These are phyloP conservation scores for Intubia oerlemansii DNA, from an alignment of 2,329 filamentous ascomycete genomes.

Conservation along the genomic window DNA sequence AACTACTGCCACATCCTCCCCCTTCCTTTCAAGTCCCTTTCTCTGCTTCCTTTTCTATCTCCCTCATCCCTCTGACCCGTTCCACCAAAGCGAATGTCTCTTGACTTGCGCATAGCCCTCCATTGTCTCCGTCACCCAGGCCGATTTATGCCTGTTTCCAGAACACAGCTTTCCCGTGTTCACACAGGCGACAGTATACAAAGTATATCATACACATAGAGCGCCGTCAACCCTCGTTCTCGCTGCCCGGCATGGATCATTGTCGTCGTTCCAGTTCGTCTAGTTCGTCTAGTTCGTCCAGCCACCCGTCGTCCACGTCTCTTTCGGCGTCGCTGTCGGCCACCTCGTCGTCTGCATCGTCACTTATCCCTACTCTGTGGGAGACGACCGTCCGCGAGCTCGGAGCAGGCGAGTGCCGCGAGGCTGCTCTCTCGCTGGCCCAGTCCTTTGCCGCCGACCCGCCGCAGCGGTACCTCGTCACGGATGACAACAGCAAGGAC, in stretches of 20 bases:
- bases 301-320: no score
- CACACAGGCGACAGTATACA: slow-evolving; percentile 35
- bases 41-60: not conserved
- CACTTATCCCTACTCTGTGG: slow-evolving; percentile 30
- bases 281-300: no score
- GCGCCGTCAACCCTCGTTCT: no score
- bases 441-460: slow-evolving; percentile 60
- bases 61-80: not conserved
- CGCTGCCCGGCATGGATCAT: no score
- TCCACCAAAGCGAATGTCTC: slow-evolving; percentile 25
- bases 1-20: no score
- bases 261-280: no score
- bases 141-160: slow-evolving; percentile 34
- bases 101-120: slow-evolving; percentile 33
- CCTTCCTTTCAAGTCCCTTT: no score
- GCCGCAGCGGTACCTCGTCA: slow-evolving; percentile 50
- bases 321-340: no score
- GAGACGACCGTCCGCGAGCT: slow-evolving; percentile 39
- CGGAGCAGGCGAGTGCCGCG: slow-evolving; percentile 43
- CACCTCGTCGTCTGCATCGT: no score
- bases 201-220: slow-evolving; percentile 20
- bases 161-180: slow-evolving; percentile 29
- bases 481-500: slow-evolving; percentile 41
- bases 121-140: slow-evolving; percentile 33
- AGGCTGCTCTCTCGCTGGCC: slow-evolving; percentile 50